Conservation (phyloP, 306 rosid genomes). For the Astragalus membranaceus region DNA sequence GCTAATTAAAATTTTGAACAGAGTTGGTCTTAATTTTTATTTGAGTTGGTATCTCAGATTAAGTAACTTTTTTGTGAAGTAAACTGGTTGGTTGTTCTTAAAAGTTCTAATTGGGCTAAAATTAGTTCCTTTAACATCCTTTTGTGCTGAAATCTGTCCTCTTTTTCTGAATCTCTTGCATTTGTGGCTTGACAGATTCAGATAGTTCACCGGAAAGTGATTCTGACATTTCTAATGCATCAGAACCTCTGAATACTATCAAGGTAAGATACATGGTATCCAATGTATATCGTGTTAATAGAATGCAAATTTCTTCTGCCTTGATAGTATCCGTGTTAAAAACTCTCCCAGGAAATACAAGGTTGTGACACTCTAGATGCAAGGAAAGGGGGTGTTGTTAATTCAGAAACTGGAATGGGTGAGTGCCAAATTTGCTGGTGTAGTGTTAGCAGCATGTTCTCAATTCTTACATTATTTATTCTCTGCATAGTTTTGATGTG, state of each 20-base stretch:
- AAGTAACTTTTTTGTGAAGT: neutral
- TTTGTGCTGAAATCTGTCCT: neutral
- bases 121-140: neutral
- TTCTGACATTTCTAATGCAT: slow-evolving; percentile 41
- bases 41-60: neutral
- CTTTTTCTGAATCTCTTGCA: slow-evolving; percentile 7
- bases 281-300: neutral
- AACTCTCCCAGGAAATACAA: slow-evolving; percentile 37
- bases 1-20: neutral
- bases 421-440: slow-evolving; percentile 24
- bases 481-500: neutral
- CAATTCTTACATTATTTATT: neutral
- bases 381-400: slow-evolving; percentile 35
- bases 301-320: neutral
- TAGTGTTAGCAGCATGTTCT: neutral
- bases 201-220: slow-evolving; percentile 64
- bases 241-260: slow-evolving; percentile 28
- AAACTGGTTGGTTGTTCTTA: neutral
- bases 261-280: slow-evolving; percentile 35
- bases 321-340: neutral
- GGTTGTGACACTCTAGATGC: slow-evolving; percentile 28
- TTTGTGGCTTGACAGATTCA: slow-evolving; percentile 42
- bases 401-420: slow-evolving; percentile 42
- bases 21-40: neutral
- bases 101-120: neutral